Percentiles rank a stretch among this genome's conserved stretches.
Conservation (phyloP, 2,329 filamentous ascomycete genomes). For the Talaromyces sp. region DNA sequence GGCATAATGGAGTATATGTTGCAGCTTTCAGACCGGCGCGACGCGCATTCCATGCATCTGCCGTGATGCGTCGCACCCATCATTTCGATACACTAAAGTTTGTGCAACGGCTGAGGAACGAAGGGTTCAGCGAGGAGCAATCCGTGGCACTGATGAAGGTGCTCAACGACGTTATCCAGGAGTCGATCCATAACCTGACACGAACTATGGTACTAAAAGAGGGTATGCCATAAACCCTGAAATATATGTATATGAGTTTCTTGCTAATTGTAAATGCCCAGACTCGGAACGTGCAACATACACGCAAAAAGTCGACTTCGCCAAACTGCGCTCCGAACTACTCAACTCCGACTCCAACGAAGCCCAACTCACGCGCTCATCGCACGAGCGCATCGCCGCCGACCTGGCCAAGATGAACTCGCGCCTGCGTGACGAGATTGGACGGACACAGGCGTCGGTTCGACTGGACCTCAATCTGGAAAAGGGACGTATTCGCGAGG, state of each 20-base stretch:
- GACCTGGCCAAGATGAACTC: conserved; percentile 92
- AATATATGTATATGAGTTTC: not conserved
- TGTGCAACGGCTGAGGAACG: conserved; percentile 79
- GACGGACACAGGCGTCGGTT: conserved; percentile 87
- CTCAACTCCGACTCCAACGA: conserved; percentile 89
- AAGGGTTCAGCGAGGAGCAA: conserved; percentile 94
- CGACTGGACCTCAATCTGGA: conserved; percentile 91
- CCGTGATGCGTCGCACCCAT: conserved; percentile 65
- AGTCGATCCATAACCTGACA: conserved; percentile 96
- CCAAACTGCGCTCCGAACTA: conserved; percentile 91
- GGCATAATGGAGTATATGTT: conserved; percentile 47
- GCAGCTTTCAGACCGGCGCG: conserved; percentile 38
- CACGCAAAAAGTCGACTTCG: conserved; percentile 92
- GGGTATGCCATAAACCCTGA: conserved; percentile 52
- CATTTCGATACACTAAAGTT: conserved; percentile 99
- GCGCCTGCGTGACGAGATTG: conserved; percentile 86
- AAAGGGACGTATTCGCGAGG: conserved; percentile 92
- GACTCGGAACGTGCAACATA: conserved; percentile 54
- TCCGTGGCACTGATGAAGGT: conserved; percentile 98
- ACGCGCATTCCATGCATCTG: conserved; percentile 61
- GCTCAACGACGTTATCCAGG: conserved; percentile 92
- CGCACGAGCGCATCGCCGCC: conserved; percentile 88
- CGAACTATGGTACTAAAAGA: conserved; percentile 97
- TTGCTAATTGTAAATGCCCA: conserved; percentile 17
- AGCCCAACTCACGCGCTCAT: conserved; percentile 77